A percentile compares a stretch with the other conserved stretches of the same genome.
Conservation (phyloP, 768 basidiomycete genomes). For the Lepiota venenata region DNA sequence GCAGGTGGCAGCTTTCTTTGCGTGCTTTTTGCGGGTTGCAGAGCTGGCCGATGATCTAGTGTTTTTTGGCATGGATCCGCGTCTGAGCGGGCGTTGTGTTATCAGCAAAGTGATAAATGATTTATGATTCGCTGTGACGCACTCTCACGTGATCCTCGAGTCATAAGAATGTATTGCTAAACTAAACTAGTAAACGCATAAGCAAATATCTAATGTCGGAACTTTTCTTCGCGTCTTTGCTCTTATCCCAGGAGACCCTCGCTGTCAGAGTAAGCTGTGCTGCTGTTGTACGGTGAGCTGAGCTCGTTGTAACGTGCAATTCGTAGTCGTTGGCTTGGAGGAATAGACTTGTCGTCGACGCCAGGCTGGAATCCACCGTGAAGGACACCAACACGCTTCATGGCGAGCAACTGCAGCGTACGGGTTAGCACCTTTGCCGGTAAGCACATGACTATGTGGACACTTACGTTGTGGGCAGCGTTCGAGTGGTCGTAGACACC, state of each 20-base stretch:
- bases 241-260: slow-evolving; percentile 44
- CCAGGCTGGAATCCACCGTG: slow-evolving; percentile 58
- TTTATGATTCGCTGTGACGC: slow-evolving; percentile 3
- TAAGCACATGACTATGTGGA: not conserved
- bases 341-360: slow-evolving; percentile 59
- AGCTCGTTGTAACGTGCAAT: slow-evolving; percentile 66
- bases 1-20: slow-evolving; percentile 71
- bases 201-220: too few relatives aligned
- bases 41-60: slow-evolving; percentile 79
- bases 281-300: slow-evolving; percentile 47
- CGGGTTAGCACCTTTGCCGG: not conserved
- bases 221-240: too few relatives aligned
- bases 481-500: slow-evolving; percentile 89
- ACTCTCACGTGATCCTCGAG: not conserved
- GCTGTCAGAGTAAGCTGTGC: slow-evolving; percentile 55
- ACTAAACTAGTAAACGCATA: not conserved
- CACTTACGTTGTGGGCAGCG: slow-evolving; percentile 76
- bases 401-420: slow-evolving; percentile 44
- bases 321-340: slow-evolving; percentile 69
- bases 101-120: not conserved
- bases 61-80: slow-evolving; percentile 12
- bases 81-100: not conserved
- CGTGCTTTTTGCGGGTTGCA: slow-evolving; percentile 91
- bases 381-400: slow-evolving; percentile 66
- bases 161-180: too few relatives aligned